Percentiles rank a stretch among this genome's conserved stretches.
These are phyloP conservation scores for Wickerhamiella sorbophila DNA, from an alignment of 805 yeast species.

Conservation along the genomic window DNA sequence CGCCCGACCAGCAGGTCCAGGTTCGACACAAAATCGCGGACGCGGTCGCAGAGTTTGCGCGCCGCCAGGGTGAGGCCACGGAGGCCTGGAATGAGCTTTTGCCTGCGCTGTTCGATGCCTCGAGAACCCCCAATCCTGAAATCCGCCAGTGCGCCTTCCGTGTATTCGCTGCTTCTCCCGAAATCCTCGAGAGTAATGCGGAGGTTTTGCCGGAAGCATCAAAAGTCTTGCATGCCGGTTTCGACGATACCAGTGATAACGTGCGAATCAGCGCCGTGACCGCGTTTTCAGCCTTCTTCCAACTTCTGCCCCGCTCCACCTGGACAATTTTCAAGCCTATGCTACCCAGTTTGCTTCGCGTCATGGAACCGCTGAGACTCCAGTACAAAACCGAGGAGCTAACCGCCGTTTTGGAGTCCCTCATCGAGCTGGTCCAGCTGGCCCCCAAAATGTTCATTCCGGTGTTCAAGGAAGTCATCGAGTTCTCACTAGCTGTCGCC, in stretches of 20 bases:
- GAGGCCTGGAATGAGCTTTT: constrained; percentile 64
- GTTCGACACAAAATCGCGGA: constrained; percentile 88
- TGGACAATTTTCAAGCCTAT: constrained; percentile 71
- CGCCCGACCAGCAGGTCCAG: constrained; percentile 48
- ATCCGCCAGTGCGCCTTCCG: constrained; percentile 86
- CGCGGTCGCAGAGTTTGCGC: constrained; percentile 85
- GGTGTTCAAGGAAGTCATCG: constrained; percentile 77
- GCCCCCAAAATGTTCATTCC: constrained; percentile 92
- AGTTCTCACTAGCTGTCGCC: constrained; percentile 71
- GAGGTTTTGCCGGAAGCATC: constrained; percentile 38
- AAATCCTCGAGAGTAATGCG: constrained; percentile 39
- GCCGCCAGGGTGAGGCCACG: constrained; percentile 17
- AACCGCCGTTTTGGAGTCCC: constrained; percentile 73
- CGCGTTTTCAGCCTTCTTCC: constrained; percentile 84
- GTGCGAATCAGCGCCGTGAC: constrained; percentile 85
- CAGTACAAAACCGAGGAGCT: constrained; percentile 69
- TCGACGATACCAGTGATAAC: constrained; percentile 62
- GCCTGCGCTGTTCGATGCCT: constrained; percentile 58
- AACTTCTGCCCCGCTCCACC: constrained; percentile 57
- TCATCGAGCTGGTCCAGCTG: constrained; percentile 78
- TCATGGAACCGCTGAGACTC: constrained; percentile 70
- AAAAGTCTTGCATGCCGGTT: constrained; percentile 66
- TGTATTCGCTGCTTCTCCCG: constrained; percentile 74
- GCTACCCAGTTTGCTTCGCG: constrained; percentile 70
- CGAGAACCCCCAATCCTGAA: constrained; percentile 40